Evolutionary conservation across 805 yeast genomes (phyloP), one percentile per base, ranked within the genome.

Genomic region (Komagataella pastoris): DNA sequence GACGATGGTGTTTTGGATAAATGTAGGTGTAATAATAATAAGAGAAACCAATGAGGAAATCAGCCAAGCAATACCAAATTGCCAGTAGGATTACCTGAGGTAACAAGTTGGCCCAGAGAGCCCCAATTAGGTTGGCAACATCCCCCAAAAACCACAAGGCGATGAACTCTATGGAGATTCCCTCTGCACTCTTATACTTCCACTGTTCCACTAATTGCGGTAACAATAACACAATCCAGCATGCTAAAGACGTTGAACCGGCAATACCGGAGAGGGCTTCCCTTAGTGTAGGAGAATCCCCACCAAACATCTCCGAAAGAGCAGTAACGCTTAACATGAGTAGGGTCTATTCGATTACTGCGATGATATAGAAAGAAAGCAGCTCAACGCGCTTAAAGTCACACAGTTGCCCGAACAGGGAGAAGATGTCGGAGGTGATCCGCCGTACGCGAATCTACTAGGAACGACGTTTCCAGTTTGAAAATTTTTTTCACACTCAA

Each of bases 191-290:
- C 60, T 85, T 80, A 51, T 80, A 66, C 51, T 85, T 67, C 89
- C 89, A 86, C 66, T 85, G 91, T 62, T 85, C 95, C 23, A 85
- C 74, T 48, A 85, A 72, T 62, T 85, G 95, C 0, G 95, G 93
- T 57, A 86, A 67, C 53, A 85, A 72, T 46, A 85, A 66, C 12
- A 85, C 89, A 10, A 86, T 74, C 89, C 90, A 86, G 63, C 91
- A 83, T 0, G 91, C 88, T 55, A 66, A 70, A 63, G 83, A 77
- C 7, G 85, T 75, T 10, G 88, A 80, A 2, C 91, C 91, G 62
- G 81, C 74, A 2, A 82, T 66, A 2, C 86, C 85, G 3, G 88
- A 78, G 24, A 79, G 64, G 14, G 73, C 70, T 36, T 65, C 62
- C 51, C 83, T 64, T 57, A 68, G 7, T 6, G 55, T 6, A 63